Evolutionary conservation across 805 yeast genomes (phyloP), one percentile per base, ranked within the genome.

Genomic region (Saccharomycopsis oosterbeekiorum): DNA sequence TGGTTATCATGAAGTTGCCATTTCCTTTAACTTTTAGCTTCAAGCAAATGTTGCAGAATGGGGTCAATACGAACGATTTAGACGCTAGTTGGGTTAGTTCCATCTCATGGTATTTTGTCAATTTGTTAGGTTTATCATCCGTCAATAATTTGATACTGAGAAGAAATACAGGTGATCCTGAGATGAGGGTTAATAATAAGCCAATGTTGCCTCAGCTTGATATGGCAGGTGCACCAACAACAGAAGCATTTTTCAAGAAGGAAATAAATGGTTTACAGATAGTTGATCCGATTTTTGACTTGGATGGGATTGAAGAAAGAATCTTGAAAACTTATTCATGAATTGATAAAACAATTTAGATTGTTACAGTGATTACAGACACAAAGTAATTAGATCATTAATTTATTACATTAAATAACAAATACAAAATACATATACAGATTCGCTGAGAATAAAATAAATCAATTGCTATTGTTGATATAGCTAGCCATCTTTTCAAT

Each of bases 71-170:
- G 0, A 79, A 85, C 1, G 96, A 93, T 68, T 76, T 94, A 62
- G 94, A 92, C 70, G 97, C 86, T 9, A 77, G 96, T 34, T 94
- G 96, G 84, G 98, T 94, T 17, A 86, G 94, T 42, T 85, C 97
- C 2, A 86, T 94, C 21, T 90, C 97, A 4, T 94, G 98, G 98
- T 94, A 93, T 71, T 89, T 94, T 71, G 88, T 93, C 59, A 88
- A 90, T 60, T 81, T 90, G 64, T 72, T 92, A 58, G 98, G 98
- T 36, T 78, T 94, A 63, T 82, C 83, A 66, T 87, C 97, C 0
- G 84, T 94, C 1, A 87, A 86, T 70, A 80, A 88, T 43, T 78
- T 93, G 59, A 65, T 91, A 8, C 79, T 89, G 65, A 84, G 84
- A 12, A 83, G 80, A 62, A 69, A 67, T 2, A 72, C 75, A 6